These are phyloP conservation scores for Globisporangium recalcitrans DNA, from an alignment of 352 stramenopile species.

Conservation along the genomic window DNA sequence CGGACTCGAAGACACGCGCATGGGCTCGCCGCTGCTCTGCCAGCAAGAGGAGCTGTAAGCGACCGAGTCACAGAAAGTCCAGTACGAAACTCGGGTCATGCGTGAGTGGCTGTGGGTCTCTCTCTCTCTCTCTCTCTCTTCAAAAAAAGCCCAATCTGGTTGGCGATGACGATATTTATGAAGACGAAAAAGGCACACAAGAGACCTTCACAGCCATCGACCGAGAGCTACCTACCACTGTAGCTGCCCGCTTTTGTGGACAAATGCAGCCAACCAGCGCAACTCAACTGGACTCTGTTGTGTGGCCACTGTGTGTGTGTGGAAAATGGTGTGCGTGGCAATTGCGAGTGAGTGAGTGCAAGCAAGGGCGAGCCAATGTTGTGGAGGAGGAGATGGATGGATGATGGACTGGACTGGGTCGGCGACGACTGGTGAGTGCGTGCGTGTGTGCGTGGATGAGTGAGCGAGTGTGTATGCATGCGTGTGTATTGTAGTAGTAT, in stretches of 20 bases:
- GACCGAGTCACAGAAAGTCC: too few relatives aligned
- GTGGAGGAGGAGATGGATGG: too few relatives aligned
- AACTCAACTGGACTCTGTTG: neutral
- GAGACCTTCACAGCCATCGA: neutral
- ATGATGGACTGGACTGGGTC: neutral
- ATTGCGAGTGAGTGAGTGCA: neutral
- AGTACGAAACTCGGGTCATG: too few relatives aligned
- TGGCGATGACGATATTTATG: neutral
- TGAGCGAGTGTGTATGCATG: neutral
- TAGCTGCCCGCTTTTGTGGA: neutral
- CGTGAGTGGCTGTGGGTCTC: neutral
- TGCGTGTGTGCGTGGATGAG: neutral
- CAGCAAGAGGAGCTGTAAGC: conserved; percentile 19
- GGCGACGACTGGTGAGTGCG: neutral
- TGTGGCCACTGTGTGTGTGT: neutral
- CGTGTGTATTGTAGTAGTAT: conserved; percentile 1
- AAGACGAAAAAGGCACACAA: neutral
- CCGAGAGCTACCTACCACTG: neutral
- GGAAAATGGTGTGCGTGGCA: neutral
- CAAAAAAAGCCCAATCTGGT: neutral
- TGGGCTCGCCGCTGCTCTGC: conserved; percentile 27
- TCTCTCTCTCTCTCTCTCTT: neutral
- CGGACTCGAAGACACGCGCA: conserved; percentile 23
- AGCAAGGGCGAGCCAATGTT: too few relatives aligned
- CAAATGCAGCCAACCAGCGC: too few relatives aligned